Conservation (phyloP, 2,329 filamentous ascomycete genomes). For the Fusarium kyushuense region DNA sequence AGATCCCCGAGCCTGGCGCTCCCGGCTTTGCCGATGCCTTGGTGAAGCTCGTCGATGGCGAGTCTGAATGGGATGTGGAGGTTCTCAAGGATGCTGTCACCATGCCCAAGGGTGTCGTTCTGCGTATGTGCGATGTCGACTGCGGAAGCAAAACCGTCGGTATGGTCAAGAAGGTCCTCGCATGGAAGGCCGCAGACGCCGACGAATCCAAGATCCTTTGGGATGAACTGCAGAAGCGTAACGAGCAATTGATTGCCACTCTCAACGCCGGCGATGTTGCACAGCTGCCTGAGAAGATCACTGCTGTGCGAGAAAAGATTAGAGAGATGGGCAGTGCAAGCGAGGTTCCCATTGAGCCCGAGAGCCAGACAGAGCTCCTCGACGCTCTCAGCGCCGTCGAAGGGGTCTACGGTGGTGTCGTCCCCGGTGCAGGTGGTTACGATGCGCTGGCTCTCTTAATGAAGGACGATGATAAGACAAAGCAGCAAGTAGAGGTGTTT, state of each 20-base stretch:
- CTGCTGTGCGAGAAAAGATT: constrained; percentile 70
- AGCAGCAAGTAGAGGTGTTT: constrained; percentile 69
- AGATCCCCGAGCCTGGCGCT: constrained; percentile 74
- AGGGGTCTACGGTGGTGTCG: constrained; percentile 90
- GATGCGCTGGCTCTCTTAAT: constrained; percentile 89
- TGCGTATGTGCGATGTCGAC: constrained; percentile 96
- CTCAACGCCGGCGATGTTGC: constrained; percentile 65
- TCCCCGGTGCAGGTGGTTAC: constrained; percentile 93
- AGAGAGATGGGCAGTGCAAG: constrained; percentile 80
- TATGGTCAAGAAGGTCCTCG: constrained; percentile 93
- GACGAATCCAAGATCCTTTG: constrained; percentile 77
- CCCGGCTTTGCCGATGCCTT: constrained; percentile 76
- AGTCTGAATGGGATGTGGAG: constrained; percentile 80
- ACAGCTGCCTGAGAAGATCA: constrained; percentile 62
- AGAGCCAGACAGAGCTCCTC: constrained; percentile 84
- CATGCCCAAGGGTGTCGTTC: constrained; percentile 77
- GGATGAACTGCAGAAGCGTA: constrained; percentile 78
- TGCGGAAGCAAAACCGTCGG: constrained; percentile 93
- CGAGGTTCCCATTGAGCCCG: constrained; percentile 89
- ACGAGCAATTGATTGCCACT: constrained; percentile 75
- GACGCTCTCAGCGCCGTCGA: constrained; percentile 78
- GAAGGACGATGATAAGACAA: constrained; percentile 75
- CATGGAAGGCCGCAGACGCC: constrained; percentile 77
- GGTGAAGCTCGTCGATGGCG: constrained; percentile 73
- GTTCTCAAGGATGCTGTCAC: constrained; percentile 76